A percentile compares a stretch with the other conserved stretches of the same genome.
Conservation (phyloP, 2,329 filamentous ascomycete genomes). For the Colletotrichum horii region DNA sequence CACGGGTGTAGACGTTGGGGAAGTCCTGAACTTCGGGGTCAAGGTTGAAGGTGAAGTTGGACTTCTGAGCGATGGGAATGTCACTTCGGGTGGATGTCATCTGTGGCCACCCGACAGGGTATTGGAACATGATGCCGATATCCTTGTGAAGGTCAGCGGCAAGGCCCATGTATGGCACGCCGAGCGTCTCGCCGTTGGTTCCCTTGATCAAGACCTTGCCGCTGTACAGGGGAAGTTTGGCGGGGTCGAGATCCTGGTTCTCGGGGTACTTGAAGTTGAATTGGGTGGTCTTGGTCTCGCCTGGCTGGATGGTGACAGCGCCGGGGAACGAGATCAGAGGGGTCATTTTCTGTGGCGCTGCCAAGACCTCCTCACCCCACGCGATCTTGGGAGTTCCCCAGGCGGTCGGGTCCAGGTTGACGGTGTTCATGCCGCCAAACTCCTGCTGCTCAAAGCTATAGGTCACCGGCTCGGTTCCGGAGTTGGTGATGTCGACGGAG, state of each 20-base stretch:
- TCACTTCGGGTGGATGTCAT: background rate
- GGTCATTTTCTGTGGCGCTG: background rate
- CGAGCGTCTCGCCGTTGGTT: conserved; percentile 36
- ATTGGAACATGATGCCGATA: conserved; percentile 14
- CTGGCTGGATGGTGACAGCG: conserved; percentile 1
- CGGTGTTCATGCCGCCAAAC: conserved; percentile 26
- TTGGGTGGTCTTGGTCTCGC: conserved; percentile 1
- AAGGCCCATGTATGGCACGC: conserved; percentile 35
- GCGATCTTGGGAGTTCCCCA: conserved; percentile 20
- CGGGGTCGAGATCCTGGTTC: conserved; percentile 17
- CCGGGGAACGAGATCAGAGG: background rate
- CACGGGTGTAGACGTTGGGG: conserved; percentile 24
- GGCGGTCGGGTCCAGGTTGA: background rate
- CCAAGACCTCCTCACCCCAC: conserved; percentile 7
- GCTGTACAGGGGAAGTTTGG: conserved; percentile 36
- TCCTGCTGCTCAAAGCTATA: conserved; percentile 35
- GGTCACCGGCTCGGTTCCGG: conserved; percentile 33
- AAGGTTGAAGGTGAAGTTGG: conserved; percentile 33
- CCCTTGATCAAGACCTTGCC: conserved; percentile 36
- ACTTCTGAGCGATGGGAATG: conserved; percentile 20
- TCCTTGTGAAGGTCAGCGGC: conserved; percentile 8
- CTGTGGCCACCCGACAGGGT: conserved; percentile 4
- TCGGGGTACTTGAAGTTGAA: conserved; percentile 15
- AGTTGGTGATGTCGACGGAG: conserved; percentile 38
- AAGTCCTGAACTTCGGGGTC: conserved; percentile 27